Evolutionary conservation across 441 rosid species (phyloP).

Genomic region (Gossypium gossypioides): DNA sequence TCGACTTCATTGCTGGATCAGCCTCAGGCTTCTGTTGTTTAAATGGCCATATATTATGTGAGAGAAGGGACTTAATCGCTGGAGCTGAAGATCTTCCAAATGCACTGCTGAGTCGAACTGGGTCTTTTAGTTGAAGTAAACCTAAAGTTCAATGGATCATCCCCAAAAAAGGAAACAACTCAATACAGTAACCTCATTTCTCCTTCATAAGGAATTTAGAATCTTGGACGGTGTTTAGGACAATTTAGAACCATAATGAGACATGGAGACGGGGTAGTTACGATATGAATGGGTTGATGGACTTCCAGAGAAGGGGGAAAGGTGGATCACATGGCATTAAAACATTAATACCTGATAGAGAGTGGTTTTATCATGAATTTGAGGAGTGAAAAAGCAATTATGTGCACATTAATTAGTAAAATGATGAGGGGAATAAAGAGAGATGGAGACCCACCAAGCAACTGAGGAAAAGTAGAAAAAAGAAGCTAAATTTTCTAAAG

Average conservation of each 20-base stretch:
- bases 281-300: neutral
- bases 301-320: neutral
- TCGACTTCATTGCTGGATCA: constrained; percentile 31
- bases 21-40: constrained; percentile 29
- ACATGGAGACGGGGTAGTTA: neutral
- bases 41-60: constrained; percentile 36
- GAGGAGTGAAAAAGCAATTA: constrained; percentile 7
- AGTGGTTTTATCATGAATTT: neutral
- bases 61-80: constrained; percentile 20
- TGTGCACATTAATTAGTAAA: neutral
- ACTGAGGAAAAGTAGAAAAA: neutral
- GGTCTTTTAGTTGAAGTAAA: constrained; percentile 42
- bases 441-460: constrained; percentile 18
- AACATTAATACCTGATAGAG: no score
- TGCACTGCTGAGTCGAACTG: constrained; percentile 13
- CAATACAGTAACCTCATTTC: neutral
- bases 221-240: no score
- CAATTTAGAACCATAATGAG: constrained; percentile 1
- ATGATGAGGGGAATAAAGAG: constrained; percentile 4
- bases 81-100: constrained; percentile 15
- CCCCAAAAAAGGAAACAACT: neutral
- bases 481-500: neutral
- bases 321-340: neutral
- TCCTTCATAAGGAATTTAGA: neutral
- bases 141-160: constrained; percentile 25